Evolutionary conservation across 179 eudicot genomes (phyloP).

Genomic region (Carnegiea gigantea): DNA sequence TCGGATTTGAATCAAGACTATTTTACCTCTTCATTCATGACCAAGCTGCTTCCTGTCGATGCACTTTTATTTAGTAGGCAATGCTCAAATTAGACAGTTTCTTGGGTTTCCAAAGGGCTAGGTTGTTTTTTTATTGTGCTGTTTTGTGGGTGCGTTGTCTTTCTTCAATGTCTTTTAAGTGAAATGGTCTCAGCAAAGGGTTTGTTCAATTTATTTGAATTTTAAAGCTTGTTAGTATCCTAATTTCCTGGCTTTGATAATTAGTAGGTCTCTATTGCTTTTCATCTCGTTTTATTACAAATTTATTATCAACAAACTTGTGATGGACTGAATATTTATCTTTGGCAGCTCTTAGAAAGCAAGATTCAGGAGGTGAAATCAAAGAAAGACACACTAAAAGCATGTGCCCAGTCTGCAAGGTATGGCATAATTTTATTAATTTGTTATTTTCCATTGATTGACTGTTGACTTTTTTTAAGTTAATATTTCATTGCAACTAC

Average conservation of each 20-base stretch:
- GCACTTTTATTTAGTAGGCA: not conserved
- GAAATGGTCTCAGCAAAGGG: not conserved
- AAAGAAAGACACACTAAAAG: constrained; percentile 96
- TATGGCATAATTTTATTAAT: constrained; percentile 14
- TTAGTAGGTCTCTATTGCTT: constrained; percentile 6
- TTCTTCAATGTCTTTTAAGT: not conserved
- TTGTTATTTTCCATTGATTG: not conserved
- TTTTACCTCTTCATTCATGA: not conserved
- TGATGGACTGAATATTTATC: constrained; percentile 4
- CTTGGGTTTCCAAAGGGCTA: no score
- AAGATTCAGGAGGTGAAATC: constrained; percentile 97
- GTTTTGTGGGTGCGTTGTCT: not conserved
- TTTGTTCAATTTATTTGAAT: not conserved
- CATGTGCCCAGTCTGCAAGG: constrained; percentile 94
- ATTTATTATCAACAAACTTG: not conserved
- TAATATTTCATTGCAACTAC: constrained; percentile 8
- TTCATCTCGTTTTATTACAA: not conserved
- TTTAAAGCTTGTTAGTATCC: not conserved
- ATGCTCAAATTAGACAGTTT: no score
- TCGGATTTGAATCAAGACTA: constrained; percentile 1
- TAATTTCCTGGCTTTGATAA: constrained; percentile 2
- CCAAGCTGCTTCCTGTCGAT: not conserved
- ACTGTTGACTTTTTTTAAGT: not conserved
- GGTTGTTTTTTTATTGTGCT: no score
- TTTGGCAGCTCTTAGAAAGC: constrained; percentile 83